Evolutionary conservation across 2,329 filamentous ascomycete species (phyloP), one percentile per base, ranked within the genome.

Genomic region (Karstenula rhodostoma): DNA sequence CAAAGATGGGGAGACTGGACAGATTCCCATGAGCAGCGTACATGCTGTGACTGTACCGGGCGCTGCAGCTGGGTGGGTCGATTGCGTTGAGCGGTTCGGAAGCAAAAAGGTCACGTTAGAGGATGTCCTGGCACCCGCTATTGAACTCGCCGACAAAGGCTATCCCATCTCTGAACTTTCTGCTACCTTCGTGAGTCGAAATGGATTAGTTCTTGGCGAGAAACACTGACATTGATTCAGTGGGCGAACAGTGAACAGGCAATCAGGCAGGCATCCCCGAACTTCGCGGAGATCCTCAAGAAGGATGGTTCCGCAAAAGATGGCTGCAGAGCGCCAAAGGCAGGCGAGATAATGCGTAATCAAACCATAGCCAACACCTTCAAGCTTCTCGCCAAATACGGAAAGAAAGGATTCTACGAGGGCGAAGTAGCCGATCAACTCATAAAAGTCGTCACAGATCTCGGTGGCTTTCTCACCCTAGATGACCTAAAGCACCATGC

Each of bases 41-140:
- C 91, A 96, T 73, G 85, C 93, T 10, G 92, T 93, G 0, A 97
- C 94, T 1, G 89, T 95, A 0, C 95, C 95, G 0, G 95, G 95
- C 6, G 94, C 95, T 1, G 88, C 95, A 0, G 95, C 93, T 0
- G 95, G 94, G 0, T 99, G 95, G 95, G 89, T 92, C 25, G 95
- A 99, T 77, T 90, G 91, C 0, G 85, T 97, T 0, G 90, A 94
- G 78, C 88, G 87, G 56, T 97, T 98, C 73, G 95, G 95, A 17
- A 97, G 94, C 76, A 92, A 93, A 2, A 96, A 90, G 74, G 70
- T 98, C 15, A 87, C 83, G 9, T 69, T 98, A 79, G 86, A 87
- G 67, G 88, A 96, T 71, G 89, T 98, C 59, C 82, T 99, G 12
- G 85, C 82, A 5, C 94, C 95, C 0, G 95, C 93, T 0, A 94